A percentile compares a stretch with the other conserved stretches of the same genome.
These are phyloP conservation scores for Tricholomella constricta DNA, from an alignment of 768 basidiomycete species.

Conservation along the genomic window DNA sequence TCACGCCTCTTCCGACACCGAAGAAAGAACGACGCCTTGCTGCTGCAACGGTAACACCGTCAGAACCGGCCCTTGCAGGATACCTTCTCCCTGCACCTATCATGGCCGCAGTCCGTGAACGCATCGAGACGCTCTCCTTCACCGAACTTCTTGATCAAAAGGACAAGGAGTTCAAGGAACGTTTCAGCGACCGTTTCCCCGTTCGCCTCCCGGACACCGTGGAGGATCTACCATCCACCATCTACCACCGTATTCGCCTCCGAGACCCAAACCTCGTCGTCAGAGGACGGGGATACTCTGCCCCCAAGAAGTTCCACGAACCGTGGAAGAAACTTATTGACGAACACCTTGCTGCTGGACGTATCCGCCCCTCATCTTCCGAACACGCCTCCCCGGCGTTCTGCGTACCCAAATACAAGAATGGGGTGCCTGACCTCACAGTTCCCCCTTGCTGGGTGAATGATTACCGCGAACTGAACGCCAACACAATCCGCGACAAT, in stretches of 20 bases:
- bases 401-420: too few relatives aligned
- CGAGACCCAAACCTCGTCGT: constrained; percentile 23
- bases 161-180: too few relatives aligned
- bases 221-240: constrained; percentile 19
- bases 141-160: constrained; percentile 15
- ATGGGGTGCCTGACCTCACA: too few relatives aligned
- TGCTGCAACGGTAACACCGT: too few relatives aligned
- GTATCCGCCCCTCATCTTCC: constrained; percentile 27
- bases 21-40: too few relatives aligned
- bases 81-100: too few relatives aligned
- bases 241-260: too few relatives aligned
- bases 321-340: constrained; percentile 32
- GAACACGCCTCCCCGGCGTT: too few relatives aligned
- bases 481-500: too few relatives aligned
- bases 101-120: constrained; percentile 15
- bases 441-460: constrained; percentile 34
- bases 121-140: constrained; percentile 21
- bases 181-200: too few relatives aligned
- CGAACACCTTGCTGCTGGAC: constrained; percentile 32
- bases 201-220: constrained; percentile 11
- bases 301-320: constrained; percentile 33
- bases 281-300: too few relatives aligned
- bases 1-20: constrained; percentile 1
- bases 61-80: too few relatives aligned
- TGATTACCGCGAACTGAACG: constrained; percentile 30